A percentile compares a stretch with the other conserved stretches of the same genome.
Conservation (phyloP, 495 filamentous ascomycete species). For the Hamigera avellanea region DNA sequence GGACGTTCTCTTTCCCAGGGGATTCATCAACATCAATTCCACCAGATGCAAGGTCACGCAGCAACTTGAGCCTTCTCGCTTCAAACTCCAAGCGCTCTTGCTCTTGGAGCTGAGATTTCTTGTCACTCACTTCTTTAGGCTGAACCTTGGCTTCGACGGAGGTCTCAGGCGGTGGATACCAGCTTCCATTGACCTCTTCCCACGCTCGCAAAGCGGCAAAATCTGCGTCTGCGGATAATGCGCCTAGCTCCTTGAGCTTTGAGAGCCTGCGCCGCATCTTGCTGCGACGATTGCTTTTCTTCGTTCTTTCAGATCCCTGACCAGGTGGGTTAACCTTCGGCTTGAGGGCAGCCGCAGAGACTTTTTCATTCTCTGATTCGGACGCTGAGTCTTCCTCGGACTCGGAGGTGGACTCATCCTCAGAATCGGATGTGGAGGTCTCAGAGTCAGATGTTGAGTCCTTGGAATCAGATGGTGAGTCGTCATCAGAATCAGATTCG, state of each 20-base stretch:
- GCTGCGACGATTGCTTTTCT: conserved; percentile 42
- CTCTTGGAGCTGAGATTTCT: conserved; percentile 8
- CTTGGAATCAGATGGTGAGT: conserved; percentile 16
- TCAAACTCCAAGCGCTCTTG: conserved; percentile 32
- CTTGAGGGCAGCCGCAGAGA: background rate
- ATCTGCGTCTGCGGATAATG: conserved; percentile 35
- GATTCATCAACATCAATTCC: conserved; percentile 34
- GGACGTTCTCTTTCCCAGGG: conserved; percentile 25
- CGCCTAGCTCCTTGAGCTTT: conserved; percentile 37
- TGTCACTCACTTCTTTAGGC: conserved; percentile 2
- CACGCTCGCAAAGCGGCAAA: conserved; percentile 32
- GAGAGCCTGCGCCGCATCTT: conserved; percentile 34
- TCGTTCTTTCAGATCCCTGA: conserved; percentile 37
- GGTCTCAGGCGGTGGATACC: conserved; percentile 13
- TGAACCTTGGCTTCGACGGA: conserved; percentile 4
- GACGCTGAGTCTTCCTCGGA: conserved; percentile 22
- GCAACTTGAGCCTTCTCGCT: conserved; percentile 36
- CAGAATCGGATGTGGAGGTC: conserved; percentile 15
- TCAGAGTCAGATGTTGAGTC: conserved; percentile 9
- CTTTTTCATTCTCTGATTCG: conserved; percentile 17
- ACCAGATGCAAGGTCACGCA: conserved; percentile 38
- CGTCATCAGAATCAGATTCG: conserved; percentile 13
- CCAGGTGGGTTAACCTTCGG: conserved; percentile 20
- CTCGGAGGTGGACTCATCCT: conserved; percentile 20
- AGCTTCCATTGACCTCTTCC: conserved; percentile 18